Evolutionary conservation across 345 rosid genomes (phyloP).

Genomic region (Eucalyptus regnans): DNA sequence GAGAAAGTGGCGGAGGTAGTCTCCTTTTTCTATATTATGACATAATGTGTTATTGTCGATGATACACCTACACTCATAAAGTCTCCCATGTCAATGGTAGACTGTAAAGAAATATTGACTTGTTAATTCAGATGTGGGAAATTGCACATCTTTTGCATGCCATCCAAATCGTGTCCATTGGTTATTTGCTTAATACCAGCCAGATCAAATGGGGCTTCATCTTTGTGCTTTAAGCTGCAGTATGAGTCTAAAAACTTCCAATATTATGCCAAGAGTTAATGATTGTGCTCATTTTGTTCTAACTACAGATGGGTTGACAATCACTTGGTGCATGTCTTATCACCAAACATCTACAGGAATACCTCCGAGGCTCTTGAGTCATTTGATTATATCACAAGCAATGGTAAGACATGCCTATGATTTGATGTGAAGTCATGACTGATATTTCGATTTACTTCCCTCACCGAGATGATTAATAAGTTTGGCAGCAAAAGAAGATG

Average conservation of each 20-base stretch:
- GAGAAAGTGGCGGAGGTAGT: constrained; percentile 23
- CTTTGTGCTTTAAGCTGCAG: background rate
- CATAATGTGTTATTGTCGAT: background rate
- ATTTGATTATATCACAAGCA: constrained; percentile 28
- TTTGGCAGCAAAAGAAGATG: background rate
- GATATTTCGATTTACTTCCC: background rate
- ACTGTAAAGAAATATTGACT: background rate
- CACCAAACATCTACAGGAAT: constrained; percentile 30
- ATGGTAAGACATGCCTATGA: constrained; percentile 8
- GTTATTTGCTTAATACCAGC: background rate
- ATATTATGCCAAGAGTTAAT: background rate
- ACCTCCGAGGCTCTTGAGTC: constrained; percentile 32
- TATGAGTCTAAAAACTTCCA: background rate
- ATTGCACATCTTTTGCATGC: background rate
- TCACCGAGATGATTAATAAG: background rate
- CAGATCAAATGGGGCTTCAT: background rate
- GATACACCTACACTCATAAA: background rate
- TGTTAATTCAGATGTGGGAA: background rate
- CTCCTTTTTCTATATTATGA: background rate
- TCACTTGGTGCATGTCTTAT: constrained; percentile 38
- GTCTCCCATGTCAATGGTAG: background rate
- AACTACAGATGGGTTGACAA: constrained; percentile 30
- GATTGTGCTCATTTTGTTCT: background rate
- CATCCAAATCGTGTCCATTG: background rate
- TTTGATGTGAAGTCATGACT: background rate